Evolutionary conservation across 2,329 filamentous ascomycete species (phyloP), one percentile per base, ranked within the genome.

Genomic region (Arachnopeziza araneosa): DNA sequence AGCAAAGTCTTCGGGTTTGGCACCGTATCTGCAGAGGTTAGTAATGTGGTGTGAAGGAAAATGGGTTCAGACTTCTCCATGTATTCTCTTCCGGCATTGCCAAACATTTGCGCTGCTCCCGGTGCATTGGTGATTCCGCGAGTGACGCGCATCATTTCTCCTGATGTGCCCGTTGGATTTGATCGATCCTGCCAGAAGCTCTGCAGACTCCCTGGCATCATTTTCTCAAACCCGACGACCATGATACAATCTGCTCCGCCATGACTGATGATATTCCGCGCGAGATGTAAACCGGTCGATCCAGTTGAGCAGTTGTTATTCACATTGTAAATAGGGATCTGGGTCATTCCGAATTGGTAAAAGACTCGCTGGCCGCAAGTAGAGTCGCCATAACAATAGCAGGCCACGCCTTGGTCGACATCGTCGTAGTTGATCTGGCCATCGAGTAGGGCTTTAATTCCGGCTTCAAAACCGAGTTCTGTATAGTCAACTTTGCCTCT

Each of bases 281-380:
- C 95, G 83, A 98, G 88, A 72, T 87, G 87, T 60, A 98, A 79
- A 9, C 93, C 95, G 0, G 93, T 96, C 4, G 88, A 92, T n/a
- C 93, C 95, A 0, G 93, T 98, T 3, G 90, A 91, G 81, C 93
- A 98, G 80, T 97, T 97, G 82, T 98, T 98, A 83, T 97, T 98
- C 72, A 96, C 91, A 72, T 98, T 98, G 81, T 96, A 93, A 73
- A 98, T 91, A 70, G 93, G 93, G 69, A 98, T 97, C 71, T 89
- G 83, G 51, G 93, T 97, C 88, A 98, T 93, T 79, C 93, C 95
- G 75, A 98, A 97, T 78, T 98, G 93, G 78, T 98, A 98, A 78
- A 98, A 97, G 71, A 98, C 93, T 66, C 93, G 88, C 80, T 98
- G 93, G 54, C 93, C 93, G 76, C 90, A 95, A 59, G 93, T 96